Conservation (phyloP, 768 basidiomycete species). For the Boletus subparvulus region DNA sequence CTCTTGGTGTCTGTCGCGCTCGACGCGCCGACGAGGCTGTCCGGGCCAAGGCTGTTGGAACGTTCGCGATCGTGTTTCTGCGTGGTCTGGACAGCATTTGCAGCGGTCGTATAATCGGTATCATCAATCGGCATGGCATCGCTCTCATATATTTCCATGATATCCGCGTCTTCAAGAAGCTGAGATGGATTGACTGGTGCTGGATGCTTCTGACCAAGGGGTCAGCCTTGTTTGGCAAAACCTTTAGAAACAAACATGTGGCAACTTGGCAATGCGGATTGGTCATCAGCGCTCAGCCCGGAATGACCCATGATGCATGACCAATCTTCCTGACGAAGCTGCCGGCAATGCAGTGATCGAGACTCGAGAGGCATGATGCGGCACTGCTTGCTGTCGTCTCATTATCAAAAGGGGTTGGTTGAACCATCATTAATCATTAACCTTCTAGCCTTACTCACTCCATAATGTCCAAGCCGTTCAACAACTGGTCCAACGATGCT, state of each 20-base stretch:
- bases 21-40: not conserved
- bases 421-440: no score
- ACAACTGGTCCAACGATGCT: slow-evolving; percentile 32
- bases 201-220: slow-evolving; percentile 6
- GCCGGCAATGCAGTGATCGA: no score
- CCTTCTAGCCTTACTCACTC: not conserved
- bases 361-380: no score
- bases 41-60: slow-evolving; percentile 14
- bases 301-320: no score
- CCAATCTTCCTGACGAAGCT: no score
- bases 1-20: slow-evolving; percentile 14
- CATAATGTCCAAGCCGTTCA: slow-evolving; percentile 26
- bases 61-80: slow-evolving; percentile 39
- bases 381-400: no score
- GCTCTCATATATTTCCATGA: slow-evolving; percentile 32
- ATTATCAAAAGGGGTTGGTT: no score
- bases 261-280: no score
- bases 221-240: slow-evolving; percentile 5
- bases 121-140: slow-evolving; percentile 11
- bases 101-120: slow-evolving; percentile 14
- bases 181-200: not conserved
- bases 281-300: no score
- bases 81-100: slow-evolving; percentile 32
- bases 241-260: not conserved
- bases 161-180: slow-evolving; percentile 19